Conservation (phyloP, 2,329 filamentous ascomycete species). For the Aspergillus sclerotialis region DNA sequence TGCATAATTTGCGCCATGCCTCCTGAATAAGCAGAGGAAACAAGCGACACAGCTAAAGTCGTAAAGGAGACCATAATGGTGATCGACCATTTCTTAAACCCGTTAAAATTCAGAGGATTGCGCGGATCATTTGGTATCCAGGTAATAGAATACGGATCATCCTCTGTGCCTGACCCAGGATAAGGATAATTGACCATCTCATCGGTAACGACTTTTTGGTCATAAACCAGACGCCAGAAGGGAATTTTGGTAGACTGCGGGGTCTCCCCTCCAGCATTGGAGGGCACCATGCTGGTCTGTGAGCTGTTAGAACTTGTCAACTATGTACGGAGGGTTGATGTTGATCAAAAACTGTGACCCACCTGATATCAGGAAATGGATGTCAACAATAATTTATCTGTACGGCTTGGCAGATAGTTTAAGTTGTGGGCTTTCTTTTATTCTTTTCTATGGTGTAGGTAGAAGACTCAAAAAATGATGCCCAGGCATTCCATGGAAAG, state of each 20-base stretch:
- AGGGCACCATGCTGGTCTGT: no score
- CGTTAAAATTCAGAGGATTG: slow-evolving; percentile 32
- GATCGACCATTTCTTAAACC: slow-evolving; percentile 30
- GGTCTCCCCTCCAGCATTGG: slow-evolving; percentile 5
- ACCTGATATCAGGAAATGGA: no score
- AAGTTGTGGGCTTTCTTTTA: no score
- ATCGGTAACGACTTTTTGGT: slow-evolving; percentile 24
- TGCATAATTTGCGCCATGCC: slow-evolving; percentile 25
- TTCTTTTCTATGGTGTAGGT: no score
- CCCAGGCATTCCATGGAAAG: no score
- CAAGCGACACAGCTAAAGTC: slow-evolving; percentile 32
- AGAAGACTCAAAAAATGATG: no score
- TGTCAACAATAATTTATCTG: no score
- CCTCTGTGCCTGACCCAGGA: slow-evolving; percentile 30
- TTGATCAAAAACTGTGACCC: no score
- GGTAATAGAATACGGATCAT: slow-evolving; percentile 33
- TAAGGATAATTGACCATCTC: slow-evolving; percentile 22
- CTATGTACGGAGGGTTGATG: no score
- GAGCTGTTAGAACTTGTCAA: no score
- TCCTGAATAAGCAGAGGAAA: slow-evolving; percentile 34
- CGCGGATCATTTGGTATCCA: slow-evolving; percentile 34
- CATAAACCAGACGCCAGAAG: slow-evolving; percentile 23
- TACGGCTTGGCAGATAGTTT: no score
- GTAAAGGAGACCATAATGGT: slow-evolving; percentile 29
- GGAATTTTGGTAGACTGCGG: slow-evolving; percentile 17